Base-by-base conservation (phyloP, 2,329 filamentous ascomycete genomes). In the Pseudogymnoascus sp. region DNA sequence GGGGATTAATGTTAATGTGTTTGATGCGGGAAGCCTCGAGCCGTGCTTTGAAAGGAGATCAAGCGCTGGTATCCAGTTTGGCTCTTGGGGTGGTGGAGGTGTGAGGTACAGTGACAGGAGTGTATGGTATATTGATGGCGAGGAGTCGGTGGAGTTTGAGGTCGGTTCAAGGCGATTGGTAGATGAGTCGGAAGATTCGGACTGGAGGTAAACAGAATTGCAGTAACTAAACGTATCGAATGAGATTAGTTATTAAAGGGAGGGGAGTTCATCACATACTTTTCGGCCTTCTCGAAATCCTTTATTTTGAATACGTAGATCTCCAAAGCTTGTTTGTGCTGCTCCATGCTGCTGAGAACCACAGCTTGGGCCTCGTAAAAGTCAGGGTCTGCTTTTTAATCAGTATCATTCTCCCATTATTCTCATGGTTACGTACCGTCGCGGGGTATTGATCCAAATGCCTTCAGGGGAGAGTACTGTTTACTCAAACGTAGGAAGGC, bases 241-340 rank as follows among this genome's bases (percentile, higher is more conserved):
- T 74, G 62, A 71, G 68, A 29, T 63, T 36, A 61, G 14, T 34
- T 40, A 16, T 26, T n/a, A 11, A 31, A 60, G 16, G 26, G 37
- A 51, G 45, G 12, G 10, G 42, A 4, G 51, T 54, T 36, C 8
- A 16, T 34, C 21, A 80, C 86, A 66, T 78, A 96, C 88, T 96
- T 91, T 82, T 99, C 95, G 34, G 95, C 95, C 76, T 96, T 97
- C 11, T 78, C 79, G 67, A 90, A 93, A 74, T 96, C 88, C 68
- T 89, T 80, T 74, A 99, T 84, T 74, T 93, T 95, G 77, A 97
- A 99, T 29, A 97, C 93, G 73, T 96, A 99, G 62, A 99, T 96
- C 73, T 95, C 89, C n/a, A 99, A 79, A 0, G 95, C 95, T 76
- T 97, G 92, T 73, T 91, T 93, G 77, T 99, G 93, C 70, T 93